Base-by-base conservation (phyloP, 768 basidiomycete species). In the Hirschioporus abietinus region DNA sequence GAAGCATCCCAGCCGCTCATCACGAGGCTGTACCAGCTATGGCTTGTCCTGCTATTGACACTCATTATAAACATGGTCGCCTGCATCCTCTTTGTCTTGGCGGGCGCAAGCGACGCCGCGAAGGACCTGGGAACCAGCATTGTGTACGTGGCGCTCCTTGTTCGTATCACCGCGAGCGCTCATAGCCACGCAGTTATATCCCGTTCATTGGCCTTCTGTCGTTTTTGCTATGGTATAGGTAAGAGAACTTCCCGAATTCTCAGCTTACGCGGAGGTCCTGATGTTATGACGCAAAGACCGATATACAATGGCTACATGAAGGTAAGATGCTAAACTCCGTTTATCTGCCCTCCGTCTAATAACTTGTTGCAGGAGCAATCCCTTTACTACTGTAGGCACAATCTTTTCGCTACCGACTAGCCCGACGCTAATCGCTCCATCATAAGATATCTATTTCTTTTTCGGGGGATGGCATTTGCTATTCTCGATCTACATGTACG, bases 261-360 rank as follows among this genome's bases (percentile, higher is more conserved):
- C 58, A 64, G 36, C 60, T 63, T 64, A 64, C 65, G 64, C 66
- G 58, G 26, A 66, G 7, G 64, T 66, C 18, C 36, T 25, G 9
- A 64, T 10, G 52, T 15, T 63, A 25, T 15, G 63, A 24, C 30
- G 68, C 18, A 42, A 73, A 94, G 94, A 73, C 96, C 96, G 18
- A 92, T 96, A 74, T 99, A 99, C 81, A 96, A 97, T 72, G 96
- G 93, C 65, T 96, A 94, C 81, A 93, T 95, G 89, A 96, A 97
- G 86, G 96, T 90, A 72, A 74, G 81, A 66, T n/a, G 73, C 65
- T 64, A 42, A 58, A 58, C 27, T 59, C 58, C 52, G 52, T 71
- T 60, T 69, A 20, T 69, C 71, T 72, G 64, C 66, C 66, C 62
- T 61, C 64, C 63, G 63, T 62, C 68, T 78, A 58, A 74, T 66